A percentile compares a stretch with the other conserved stretches of the same genome.
Evolutionary conservation across 78 protist species (phyloP).

Genomic region (Dictyostelium citrinum): DNA sequence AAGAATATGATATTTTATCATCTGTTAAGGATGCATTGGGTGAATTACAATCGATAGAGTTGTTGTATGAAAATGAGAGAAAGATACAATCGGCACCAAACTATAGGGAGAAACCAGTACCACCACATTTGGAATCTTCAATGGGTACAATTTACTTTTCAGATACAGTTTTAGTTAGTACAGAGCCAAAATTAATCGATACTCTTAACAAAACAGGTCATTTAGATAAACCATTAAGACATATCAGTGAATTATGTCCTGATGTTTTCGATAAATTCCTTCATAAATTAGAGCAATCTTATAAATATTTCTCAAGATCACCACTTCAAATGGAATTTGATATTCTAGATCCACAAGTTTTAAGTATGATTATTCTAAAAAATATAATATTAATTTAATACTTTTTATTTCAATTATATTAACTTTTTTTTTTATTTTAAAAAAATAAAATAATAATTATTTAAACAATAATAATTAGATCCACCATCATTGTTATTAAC

Average conservation of each 20-base stretch:
- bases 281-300: constrained; percentile 35
- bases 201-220: constrained; percentile 47
- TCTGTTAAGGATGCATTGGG: background rate
- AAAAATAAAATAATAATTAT: no score
- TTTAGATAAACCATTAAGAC: constrained; percentile 46
- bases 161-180: background rate
- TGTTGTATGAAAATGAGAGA: constrained; percentile 12
- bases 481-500: constrained; percentile 25
- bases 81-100: background rate
- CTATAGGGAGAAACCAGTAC: background rate
- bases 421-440: background rate
- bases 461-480: background rate
- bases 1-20: background rate
- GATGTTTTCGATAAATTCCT: constrained; percentile 25
- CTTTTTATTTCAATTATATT: background rate
- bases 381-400: no score
- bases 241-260: constrained; percentile 26
- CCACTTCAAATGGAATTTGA: constrained; percentile 72
- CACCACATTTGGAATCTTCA: constrained; percentile 3
- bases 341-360: constrained; percentile 20
- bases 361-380: no score
- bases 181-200: constrained; percentile 33
- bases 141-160: constrained; percentile 27
- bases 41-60: background rate
- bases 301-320: constrained; percentile 43